A percentile compares a stretch with the other conserved stretches of the same genome.
These are phyloP conservation scores for Iris pallida DNA, from an alignment of 116 monocot genomes.

Conservation along the genomic window DNA sequence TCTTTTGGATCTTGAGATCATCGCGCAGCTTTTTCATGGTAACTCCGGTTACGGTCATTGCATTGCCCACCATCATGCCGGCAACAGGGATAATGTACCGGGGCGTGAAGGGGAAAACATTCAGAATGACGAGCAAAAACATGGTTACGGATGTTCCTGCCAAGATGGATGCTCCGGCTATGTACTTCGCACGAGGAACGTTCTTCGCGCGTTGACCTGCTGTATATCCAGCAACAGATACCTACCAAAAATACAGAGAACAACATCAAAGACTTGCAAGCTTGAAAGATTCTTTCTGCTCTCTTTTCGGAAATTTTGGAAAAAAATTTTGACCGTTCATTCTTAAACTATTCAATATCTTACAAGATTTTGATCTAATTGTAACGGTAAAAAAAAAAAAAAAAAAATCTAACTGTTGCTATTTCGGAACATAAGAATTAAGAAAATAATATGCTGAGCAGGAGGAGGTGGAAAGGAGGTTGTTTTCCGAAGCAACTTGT, in stretches of 20 bases:
- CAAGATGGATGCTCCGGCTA: conserved; percentile 74
- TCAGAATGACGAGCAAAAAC: conserved; percentile 58
- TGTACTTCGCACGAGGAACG: conserved; percentile 65
- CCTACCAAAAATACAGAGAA: conserved; percentile 23
- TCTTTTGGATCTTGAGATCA: conserved; percentile 68
- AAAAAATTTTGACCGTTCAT: too few relatives aligned
- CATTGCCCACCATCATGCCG: conserved; percentile 94
- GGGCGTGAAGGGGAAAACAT: conserved; percentile 87
- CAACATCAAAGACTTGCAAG: too few relatives aligned
- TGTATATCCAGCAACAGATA: conserved; percentile 77
- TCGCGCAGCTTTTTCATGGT: conserved; percentile 87
- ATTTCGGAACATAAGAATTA: too few relatives aligned
- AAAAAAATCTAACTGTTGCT: too few relatives aligned
- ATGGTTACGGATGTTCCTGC: conserved; percentile 74
- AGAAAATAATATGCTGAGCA: too few relatives aligned
- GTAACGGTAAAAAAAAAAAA: too few relatives aligned
- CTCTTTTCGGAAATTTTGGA: too few relatives aligned
- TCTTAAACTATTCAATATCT: too few relatives aligned
- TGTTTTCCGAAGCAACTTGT: too few relatives aligned
- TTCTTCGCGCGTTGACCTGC: conserved; percentile 83
- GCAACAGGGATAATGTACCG: conserved; percentile 83
- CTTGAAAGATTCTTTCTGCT: too few relatives aligned
- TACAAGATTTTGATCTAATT: too few relatives aligned
- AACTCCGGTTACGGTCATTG: conserved; percentile 88
- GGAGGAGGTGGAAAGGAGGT: too few relatives aligned